These are phyloP conservation scores for Solanum chilense DNA, from an alignment of 257 asterid species.

Conservation along the genomic window DNA sequence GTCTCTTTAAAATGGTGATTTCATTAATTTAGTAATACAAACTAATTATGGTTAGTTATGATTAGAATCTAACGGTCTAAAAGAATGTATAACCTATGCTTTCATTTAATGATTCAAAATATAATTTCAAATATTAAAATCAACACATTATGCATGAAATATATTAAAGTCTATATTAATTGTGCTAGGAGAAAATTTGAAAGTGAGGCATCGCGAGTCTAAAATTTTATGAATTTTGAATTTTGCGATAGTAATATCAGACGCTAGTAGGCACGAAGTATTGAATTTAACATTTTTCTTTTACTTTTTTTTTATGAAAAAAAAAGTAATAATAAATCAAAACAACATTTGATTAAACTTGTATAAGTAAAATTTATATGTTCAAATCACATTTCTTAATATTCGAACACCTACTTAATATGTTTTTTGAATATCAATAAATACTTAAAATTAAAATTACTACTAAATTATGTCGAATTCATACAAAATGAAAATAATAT, in stretches of 20 bases:
- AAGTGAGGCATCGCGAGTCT: neutral
- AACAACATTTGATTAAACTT: neutral
- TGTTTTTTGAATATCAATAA: neutral
- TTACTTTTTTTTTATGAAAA: neutral
- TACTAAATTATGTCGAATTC: neutral
- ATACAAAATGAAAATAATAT: too few species aligned
- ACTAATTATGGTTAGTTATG: slow-evolving; percentile 11
- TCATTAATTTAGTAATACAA: neutral
- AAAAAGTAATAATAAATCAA: neutral
- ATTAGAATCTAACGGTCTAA: slow-evolving; percentile 16
- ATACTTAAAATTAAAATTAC: neutral
- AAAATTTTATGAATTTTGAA: neutral
- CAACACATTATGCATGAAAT: neutral
- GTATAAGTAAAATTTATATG: neutral
- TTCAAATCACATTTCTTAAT: neutral
- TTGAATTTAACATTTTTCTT: neutral
- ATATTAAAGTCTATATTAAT: neutral
- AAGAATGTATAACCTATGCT: neutral
- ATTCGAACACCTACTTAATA: neutral
- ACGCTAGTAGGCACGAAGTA: neutral
- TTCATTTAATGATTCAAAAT: neutral
- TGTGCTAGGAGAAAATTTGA: neutral
- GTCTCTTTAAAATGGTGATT: neutral
- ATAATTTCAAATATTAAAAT: neutral
- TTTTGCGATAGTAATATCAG: neutral